Base-by-base conservation (phyloP, 441 rosid species). In the Gossypium schwendimanii region DNA sequence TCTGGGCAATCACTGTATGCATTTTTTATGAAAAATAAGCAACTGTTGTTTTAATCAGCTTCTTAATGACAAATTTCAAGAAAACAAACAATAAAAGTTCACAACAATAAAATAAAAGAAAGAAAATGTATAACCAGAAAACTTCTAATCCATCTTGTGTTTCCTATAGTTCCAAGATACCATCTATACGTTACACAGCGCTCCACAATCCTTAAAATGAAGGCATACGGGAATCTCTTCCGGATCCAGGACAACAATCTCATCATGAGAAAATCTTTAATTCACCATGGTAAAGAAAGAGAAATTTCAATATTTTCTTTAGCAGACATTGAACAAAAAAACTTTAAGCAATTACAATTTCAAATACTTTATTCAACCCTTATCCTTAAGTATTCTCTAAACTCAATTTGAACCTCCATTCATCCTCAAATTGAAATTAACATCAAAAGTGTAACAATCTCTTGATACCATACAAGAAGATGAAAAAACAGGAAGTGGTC, bases 1-100 rank as follows among this genome's bases (percentile, higher is more conserved):
- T 87, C 90, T 2, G 99, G 98, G 84, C 99, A 95, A 77, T 80
- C 93, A 73, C 99, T 95, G 85, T 24, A 31, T 70, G 72, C 33
- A 67, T 66, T 33, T 41, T 54, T 76, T 3, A 59, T 15, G 12
- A 59, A 23, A 31, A 24, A 15, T 64, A 9, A 15, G 41, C 26
- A 24, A 75, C 10, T 55, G 28, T 7, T 36, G 28, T 36, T 71
- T 41, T 44, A 21, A 17, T 59, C 65, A 9, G 54, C 62, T 11
- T 61, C 23, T 4, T 3, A 53, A 63, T 21, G 15, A 54, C 8
- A n/a, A 50, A 10, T 7, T 17, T 17, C 20, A 31, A 64, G 41
- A 47, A n/a, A 31, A 58, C 2, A 57, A 57, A n/a, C 23, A 28
- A 15, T 12, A 57, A 26, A 8, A 23, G 63, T 28, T 23, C 36